phyloP scores from a whole-genome alignment of 1,284 basidiomycete genomes.

The Pholiota adiposa region DNA sequence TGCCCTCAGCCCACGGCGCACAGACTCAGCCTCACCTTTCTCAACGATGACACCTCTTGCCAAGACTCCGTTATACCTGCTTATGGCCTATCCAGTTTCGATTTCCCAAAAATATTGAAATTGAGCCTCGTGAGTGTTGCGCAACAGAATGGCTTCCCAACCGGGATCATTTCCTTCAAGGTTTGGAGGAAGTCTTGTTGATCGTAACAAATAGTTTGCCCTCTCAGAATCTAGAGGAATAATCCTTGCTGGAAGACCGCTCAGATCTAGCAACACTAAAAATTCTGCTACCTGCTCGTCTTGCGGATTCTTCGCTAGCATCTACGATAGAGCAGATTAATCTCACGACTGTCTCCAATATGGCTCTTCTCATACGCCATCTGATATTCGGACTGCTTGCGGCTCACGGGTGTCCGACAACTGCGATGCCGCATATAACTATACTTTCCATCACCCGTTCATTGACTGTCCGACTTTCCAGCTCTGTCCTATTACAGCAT shows the following conservation, averaged over 20 bases:
- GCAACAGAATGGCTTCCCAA: not conserved
- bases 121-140: not conserved
- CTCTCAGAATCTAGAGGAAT: not conserved
- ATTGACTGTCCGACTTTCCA: not conserved
- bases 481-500: not conserved
- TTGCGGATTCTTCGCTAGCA: not conserved
- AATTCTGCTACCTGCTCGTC: not conserved
- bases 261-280: not conserved
- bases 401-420: not conserved
- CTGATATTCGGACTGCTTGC: not conserved
- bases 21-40: conserved; percentile 5
- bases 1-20: conserved; percentile 16
- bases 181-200: not conserved
- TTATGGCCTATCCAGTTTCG: not conserved
- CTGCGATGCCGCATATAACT: not conserved
- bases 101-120: not conserved
- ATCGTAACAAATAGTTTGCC: not conserved
- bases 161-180: not conserved
- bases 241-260: not conserved
- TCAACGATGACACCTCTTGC: conserved; percentile 6
- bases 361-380: not conserved
- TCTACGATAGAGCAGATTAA: not conserved
- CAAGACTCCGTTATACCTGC: not conserved
- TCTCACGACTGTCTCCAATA: not conserved
- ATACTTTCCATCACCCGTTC: not conserved